phyloP scores from a whole-genome alignment of 306 rosid genomes.

The Morella rubra region DNA sequence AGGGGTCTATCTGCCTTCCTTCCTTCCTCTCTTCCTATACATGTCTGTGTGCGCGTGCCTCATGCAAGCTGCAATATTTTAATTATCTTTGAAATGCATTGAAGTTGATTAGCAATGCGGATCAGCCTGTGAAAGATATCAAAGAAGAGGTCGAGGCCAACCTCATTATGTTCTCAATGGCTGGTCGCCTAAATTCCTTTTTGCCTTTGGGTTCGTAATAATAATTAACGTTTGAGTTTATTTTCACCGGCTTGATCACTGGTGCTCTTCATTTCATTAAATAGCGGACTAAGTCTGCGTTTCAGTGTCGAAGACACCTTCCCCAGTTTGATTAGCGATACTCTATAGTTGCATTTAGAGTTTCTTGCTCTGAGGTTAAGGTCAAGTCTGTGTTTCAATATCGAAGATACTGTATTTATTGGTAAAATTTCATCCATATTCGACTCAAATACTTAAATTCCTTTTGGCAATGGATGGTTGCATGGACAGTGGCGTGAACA shows the following conservation, averaged over 20 bases:
- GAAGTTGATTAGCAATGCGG: constrained; percentile 1
- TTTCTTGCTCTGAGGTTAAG: neutral
- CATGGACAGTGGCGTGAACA: neutral
- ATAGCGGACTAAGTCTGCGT: too few relatives aligned
- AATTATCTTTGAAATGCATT: neutral
- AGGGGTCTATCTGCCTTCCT: too few relatives aligned
- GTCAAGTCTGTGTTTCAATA: neutral
- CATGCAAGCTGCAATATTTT: neutral
- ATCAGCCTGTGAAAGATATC: neutral
- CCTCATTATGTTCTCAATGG: neutral
- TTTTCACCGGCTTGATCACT: neutral
- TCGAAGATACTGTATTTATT: neutral
- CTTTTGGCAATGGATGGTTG: neutral
- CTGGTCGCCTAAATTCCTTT: neutral
- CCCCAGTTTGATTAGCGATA: too few relatives aligned
- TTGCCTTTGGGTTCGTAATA: neutral
- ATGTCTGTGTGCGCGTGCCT: neutral
- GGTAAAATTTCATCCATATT: neutral
- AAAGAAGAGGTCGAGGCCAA: too few relatives aligned
- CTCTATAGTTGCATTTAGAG: neutral
- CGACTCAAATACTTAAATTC: neutral
- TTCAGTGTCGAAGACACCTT: too few relatives aligned
- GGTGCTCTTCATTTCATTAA: neutral
- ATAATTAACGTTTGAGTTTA: neutral
- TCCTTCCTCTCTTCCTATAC: too few relatives aligned